A percentile compares a stretch with the other conserved stretches of the same genome.
These are phyloP conservation scores for Gaeumannomyces sp. DNA, from an alignment of 2,329 filamentous ascomycete genomes.

Conservation along the genomic window DNA sequence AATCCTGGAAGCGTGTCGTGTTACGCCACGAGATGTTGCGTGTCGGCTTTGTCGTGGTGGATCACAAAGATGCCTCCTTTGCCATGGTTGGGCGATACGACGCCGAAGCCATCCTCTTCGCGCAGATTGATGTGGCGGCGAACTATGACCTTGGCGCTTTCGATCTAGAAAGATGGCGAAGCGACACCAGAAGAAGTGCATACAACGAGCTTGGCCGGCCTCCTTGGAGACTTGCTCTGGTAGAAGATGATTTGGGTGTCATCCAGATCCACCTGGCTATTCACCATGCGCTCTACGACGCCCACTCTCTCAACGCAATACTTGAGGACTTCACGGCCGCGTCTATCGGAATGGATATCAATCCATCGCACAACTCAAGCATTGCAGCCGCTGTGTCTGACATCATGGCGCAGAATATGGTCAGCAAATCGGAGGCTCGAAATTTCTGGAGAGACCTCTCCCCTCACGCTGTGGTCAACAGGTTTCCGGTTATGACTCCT, in stretches of 20 bases:
- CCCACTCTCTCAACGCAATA: slow-evolving; percentile 61
- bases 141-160: slow-evolving; percentile 17
- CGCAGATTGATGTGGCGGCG: background rate
- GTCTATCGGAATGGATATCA: background rate
- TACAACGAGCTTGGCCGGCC: slow-evolving; percentile 43
- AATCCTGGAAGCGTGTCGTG: slow-evolving; percentile 54
- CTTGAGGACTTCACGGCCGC: slow-evolving; percentile 49
- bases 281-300: slow-evolving; percentile 85
- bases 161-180: slow-evolving; percentile 32
- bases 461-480: slow-evolving; percentile 50
- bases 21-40: slow-evolving; percentile 64
- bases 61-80: slow-evolving; percentile 57
- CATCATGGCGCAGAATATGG: slow-evolving; percentile 32
- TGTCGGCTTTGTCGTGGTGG: slow-evolving; percentile 62
- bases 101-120: slow-evolving; percentile 11
- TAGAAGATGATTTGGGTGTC: slow-evolving; percentile 20
- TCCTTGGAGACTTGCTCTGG: slow-evolving; percentile 57
- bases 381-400: slow-evolving; percentile 27
- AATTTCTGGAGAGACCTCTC: slow-evolving; percentile 59
- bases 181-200: slow-evolving; percentile 25
- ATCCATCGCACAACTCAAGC: slow-evolving; percentile 25
- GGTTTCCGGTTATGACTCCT: slow-evolving; percentile 73
- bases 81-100: slow-evolving; percentile 53
- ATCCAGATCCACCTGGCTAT: slow-evolving; percentile 42
- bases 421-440: slow-evolving; percentile 26